A percentile compares a stretch with the other conserved stretches of the same genome.
These are phyloP conservation scores for Oryza glaberrima DNA, from an alignment of 176 grass and related monocot species.

Conservation along the genomic window DNA sequence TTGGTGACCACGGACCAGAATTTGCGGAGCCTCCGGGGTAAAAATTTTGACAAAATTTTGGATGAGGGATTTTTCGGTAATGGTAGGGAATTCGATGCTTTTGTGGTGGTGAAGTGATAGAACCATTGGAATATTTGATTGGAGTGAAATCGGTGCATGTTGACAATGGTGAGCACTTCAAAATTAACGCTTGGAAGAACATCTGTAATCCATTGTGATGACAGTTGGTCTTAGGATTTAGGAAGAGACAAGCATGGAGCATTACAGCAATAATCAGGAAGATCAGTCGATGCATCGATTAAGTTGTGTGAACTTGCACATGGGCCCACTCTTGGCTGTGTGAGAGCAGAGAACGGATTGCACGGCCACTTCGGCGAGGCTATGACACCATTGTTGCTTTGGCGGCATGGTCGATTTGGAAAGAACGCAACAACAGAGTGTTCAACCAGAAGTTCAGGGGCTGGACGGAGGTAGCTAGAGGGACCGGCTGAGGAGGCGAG, in stretches of 20 bases:
- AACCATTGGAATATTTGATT: not conserved
- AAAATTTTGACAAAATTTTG: not conserved
- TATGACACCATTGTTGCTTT: too few species aligned
- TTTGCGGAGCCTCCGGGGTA: not conserved
- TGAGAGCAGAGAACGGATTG: too few species aligned
- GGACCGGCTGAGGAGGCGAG: too few species aligned
- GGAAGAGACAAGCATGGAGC: not conserved
- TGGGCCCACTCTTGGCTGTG: not conserved
- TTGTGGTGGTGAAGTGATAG: not conserved
- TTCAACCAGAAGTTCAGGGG: too few species aligned
- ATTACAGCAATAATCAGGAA: not conserved
- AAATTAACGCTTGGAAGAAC: not conserved
- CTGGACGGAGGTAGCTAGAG: too few species aligned
- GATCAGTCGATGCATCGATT: too few species aligned
- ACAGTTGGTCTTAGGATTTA: not conserved
- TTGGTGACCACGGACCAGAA: not conserved
- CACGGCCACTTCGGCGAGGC: too few species aligned
- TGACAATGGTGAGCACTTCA: not conserved
- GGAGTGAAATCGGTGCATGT: not conserved
- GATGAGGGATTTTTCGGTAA: not conserved
- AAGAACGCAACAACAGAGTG: too few species aligned
- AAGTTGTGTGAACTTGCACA: not conserved
- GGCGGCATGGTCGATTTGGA: too few species aligned
- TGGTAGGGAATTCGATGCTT: not conserved
- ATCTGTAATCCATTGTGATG: constrained; percentile 6